phyloP scores from a whole-genome alignment of 495 filamentous ascomycete species.

The Sphaerosporella brunnea region DNA sequence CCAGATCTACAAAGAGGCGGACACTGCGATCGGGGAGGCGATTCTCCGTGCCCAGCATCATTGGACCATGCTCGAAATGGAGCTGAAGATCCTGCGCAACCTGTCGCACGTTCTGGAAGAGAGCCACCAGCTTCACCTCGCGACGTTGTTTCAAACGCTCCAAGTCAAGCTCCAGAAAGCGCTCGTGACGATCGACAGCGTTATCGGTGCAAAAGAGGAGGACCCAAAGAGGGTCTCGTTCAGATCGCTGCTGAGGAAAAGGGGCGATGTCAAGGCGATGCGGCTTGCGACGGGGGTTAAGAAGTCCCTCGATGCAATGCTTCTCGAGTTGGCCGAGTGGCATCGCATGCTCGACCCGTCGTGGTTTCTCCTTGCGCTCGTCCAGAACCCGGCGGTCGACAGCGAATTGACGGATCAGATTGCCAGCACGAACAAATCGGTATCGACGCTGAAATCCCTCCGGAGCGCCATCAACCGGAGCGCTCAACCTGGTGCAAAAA shows the following conservation, averaged over 20 bases:
- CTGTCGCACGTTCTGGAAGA: constrained; percentile 27
- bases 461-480: constrained; percentile 13
- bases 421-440: constrained; percentile 4
- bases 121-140: constrained; percentile 26
- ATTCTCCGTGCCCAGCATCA: constrained; percentile 26
- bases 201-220: constrained; percentile 17
- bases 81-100: constrained; percentile 28
- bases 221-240: constrained; percentile 8
- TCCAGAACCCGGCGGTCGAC: constrained; percentile 25
- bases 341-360: constrained; percentile 26
- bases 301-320: constrained; percentile 24
- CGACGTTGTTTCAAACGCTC: constrained; percentile 26
- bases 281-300: constrained; percentile 9
- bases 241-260: constrained; percentile 3
- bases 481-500: neutral
- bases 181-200: constrained; percentile 15
- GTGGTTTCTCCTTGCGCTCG: constrained; percentile 31
- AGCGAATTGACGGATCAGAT: constrained; percentile 12
- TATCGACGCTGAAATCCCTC: constrained; percentile 8
- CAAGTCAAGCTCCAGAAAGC: constrained; percentile 25
- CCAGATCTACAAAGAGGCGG: constrained; percentile 14
- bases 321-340: constrained; percentile 30
- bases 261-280: neutral
- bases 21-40: constrained; percentile 25
- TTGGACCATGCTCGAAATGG: constrained; percentile 26